Evolutionary conservation across 2,329 filamentous ascomycete species (phyloP), one percentile per base, ranked within the genome.

Genomic region (Curvularia sp.): DNA sequence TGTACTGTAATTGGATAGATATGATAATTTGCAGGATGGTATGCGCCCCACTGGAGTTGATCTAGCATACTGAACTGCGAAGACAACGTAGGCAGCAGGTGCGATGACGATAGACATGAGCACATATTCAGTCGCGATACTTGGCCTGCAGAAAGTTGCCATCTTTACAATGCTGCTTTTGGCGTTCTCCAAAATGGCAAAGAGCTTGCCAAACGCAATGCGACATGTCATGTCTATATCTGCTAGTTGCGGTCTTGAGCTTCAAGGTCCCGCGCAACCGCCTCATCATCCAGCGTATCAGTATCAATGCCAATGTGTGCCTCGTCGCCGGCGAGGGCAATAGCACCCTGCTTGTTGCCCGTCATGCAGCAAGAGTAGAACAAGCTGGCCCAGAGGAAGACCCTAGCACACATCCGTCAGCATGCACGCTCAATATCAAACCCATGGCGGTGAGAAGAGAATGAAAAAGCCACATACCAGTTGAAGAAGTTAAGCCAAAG

Each of bases 281-380:
- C 60, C 47, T 69, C 68, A 23, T 70, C 68, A 23, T 60, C 34
- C 3, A 41, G 19, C 7, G 53, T 59, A n/a, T 66, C 57, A 21
- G 51, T 55, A 15, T 55, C 57, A 19, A 62, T 34, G 21, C 56
- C 48, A 27, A 72, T 63, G 7, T 50, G 49, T 4, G 63, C 63
- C 39, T 72, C 69, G 13, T 69, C 69, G 47, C 61, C 66, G 10
- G 55, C 52, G 3, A 72, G 64, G 25, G 64, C 66, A 53, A 70
- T 69, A 10, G 63, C 42, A 10, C 69, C 69, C 23, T 66, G 56
- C 46, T 60, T 61, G 9, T 54, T 63, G 3, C 53, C 55, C 10
- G 64, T 61, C 67, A 71, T 72, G 55, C 65, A 69, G 61, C 68
- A 71, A 8, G 67, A 69, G 56, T 71, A 71, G 51, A 68, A 66